Evolutionary conservation across 257 asterid species (phyloP), one percentile per base, ranked within the genome.

Genomic region (Eustoma russellianum): DNA sequence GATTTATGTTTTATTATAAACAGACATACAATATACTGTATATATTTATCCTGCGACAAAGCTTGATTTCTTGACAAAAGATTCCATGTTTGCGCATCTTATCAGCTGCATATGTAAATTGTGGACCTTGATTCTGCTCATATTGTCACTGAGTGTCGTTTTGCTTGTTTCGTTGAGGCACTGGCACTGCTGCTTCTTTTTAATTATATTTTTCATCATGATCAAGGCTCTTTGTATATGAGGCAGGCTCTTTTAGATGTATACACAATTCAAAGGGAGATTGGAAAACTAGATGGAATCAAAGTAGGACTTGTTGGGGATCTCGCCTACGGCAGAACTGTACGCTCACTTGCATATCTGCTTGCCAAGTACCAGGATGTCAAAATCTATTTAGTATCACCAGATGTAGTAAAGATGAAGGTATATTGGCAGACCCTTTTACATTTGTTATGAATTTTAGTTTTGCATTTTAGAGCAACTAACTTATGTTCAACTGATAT

Each of bases 311-410:
- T 92, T 24, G 94, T 91, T 7, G 94, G 97, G 63, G 98, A 91
- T 83, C 95, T 91, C 78, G 97, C 97, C 60, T 28, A 82, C 59
- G 97, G 98, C 50, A 79, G 97, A 65, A 87, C 98, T 13, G 95
- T 91, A 14, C 82, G 97, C 6, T 91, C 98, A 12, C 97, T 91
- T 57, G 93, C 98, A 48, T 73, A 87, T 75, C 74, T 91, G 71
- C 97, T 88, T 5, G 78, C 94, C 24, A 73, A 72, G 72, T 87
- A 77, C 73, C 55, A 77, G 43, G 83, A 81, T 66, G 97, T 91
- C 62, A 82, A 91, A 61, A 68, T 91, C 70, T 85, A 84, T 80
- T 72, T 88, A 12, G 94, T 91, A 62, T 87, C 97, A 16, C 98
- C 97, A 12, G 88, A 82, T 50, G 82, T 85, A 24, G 97, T 87